A percentile compares a stretch with the other conserved stretches of the same genome.
These are phyloP conservation scores for Thelephora ganbajun DNA, from an alignment of 768 basidiomycete species.

Conservation along the genomic window DNA sequence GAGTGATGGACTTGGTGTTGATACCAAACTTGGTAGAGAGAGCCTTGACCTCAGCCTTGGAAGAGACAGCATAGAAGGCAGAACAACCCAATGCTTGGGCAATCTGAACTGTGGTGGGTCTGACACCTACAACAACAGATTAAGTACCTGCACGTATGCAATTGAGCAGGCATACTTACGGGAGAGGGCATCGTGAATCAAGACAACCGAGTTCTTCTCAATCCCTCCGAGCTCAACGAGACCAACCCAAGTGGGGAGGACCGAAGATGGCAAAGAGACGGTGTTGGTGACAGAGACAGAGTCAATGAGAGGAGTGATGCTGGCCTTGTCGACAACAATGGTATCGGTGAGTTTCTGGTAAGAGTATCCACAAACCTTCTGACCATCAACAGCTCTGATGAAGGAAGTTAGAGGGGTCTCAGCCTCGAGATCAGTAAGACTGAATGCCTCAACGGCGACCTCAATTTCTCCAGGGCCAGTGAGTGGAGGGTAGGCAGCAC, in stretches of 20 bases:
- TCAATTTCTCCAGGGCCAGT: slow-evolving; percentile 1
- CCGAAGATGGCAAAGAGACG: slow-evolving; percentile 11
- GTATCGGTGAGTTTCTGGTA: background rate
- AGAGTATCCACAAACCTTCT: too few relatives aligned
- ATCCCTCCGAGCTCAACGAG: slow-evolving; percentile 9
- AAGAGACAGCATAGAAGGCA: too few relatives aligned
- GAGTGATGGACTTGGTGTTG: slow-evolving; percentile 6
- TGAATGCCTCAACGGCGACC: slow-evolving; percentile 1
- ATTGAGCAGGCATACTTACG: slow-evolving; percentile 4
- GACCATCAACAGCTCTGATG: background rate
- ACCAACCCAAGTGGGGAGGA: slow-evolving; percentile 18
- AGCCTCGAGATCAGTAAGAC: background rate
- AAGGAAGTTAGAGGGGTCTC: background rate
- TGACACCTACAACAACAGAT: too few relatives aligned
- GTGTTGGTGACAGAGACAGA: slow-evolving; percentile 9
- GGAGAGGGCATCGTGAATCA: slow-evolving; percentile 16
- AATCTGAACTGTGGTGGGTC: too few relatives aligned
- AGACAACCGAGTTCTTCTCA: too few relatives aligned
- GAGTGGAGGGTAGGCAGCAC: slow-evolving; percentile 3
- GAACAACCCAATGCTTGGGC: too few relatives aligned
- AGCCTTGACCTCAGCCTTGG: too few relatives aligned
- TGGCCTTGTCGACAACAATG: too few relatives aligned
- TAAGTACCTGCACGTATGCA: background rate
- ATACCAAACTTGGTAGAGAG: background rate
- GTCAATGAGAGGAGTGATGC: too few relatives aligned